Conservation (phyloP, 75 land plant genomes). For the Sequoiadendron giganteum region DNA sequence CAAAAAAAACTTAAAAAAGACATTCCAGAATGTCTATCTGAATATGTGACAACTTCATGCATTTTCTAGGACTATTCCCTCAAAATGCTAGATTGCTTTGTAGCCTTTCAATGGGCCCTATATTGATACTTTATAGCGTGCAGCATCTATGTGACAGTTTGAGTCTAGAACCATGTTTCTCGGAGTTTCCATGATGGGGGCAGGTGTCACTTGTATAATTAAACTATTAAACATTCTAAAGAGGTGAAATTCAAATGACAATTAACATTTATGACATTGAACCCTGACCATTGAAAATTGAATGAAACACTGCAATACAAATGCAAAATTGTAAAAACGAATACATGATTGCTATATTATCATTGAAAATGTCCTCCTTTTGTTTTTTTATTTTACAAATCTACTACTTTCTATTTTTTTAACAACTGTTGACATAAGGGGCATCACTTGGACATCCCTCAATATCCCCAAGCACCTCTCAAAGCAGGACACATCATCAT, state of each 20-base stretch:
- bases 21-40: not conserved
- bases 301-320: not conserved
- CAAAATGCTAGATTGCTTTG: not conserved
- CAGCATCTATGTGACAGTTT: not conserved
- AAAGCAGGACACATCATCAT: not conserved
- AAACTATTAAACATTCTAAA: not conserved
- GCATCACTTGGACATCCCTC: not conserved
- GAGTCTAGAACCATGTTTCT: not conserved
- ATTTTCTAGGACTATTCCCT: not conserved
- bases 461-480: not conserved
- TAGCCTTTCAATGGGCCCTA: not conserved
- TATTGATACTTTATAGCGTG: not conserved
- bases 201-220: not conserved
- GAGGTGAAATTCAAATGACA: not conserved
- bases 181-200: not conserved
- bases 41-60: not conserved
- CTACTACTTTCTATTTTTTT: not conserved
- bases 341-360: not conserved
- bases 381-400: not conserved
- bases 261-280: not conserved
- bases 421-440: not conserved
- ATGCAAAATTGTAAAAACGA: not conserved
- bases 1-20: not conserved
- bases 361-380: not conserved
- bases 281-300: not conserved